Evolutionary conservation across 108 stramenopile species (phyloP).

Genomic region (Aureococcus anophagefferens): DNA sequence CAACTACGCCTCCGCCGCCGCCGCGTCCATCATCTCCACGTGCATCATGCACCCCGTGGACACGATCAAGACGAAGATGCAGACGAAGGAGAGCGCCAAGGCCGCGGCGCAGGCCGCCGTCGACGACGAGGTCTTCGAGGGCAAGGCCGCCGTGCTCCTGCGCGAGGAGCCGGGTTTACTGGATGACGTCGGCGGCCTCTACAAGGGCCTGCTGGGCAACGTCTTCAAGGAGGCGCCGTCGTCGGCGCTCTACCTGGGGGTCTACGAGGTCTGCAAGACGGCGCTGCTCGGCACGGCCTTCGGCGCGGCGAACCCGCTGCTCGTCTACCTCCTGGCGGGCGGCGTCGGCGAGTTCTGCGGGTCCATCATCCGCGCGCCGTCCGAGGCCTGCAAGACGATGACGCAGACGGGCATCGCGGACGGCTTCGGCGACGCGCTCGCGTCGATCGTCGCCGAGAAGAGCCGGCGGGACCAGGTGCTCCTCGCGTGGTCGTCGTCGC

Average conservation of each 20-base stretch:
- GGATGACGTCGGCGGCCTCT: slow-evolving; percentile 4
- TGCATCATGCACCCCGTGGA: slow-evolving; percentile 41
- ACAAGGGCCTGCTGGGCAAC: slow-evolving; percentile 18
- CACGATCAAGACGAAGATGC: slow-evolving; percentile 33
- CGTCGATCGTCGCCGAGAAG: slow-evolving; percentile 1
- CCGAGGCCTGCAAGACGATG: slow-evolving; percentile 31
- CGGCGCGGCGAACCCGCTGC: slow-evolving; percentile 6
- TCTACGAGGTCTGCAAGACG: slow-evolving; percentile 25
- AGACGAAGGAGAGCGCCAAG: slow-evolving; percentile 10
- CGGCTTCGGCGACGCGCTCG: slow-evolving; percentile 7
- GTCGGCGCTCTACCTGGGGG: slow-evolving; percentile 32
- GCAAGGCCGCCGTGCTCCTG: neutral
- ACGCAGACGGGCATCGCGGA: slow-evolving; percentile 19
- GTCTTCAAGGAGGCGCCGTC: slow-evolving; percentile 39
- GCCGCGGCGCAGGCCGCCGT: neutral
- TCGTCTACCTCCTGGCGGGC: slow-evolving; percentile 33
- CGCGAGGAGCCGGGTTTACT: neutral
- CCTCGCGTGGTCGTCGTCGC: slow-evolving; percentile 19
- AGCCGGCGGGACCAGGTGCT: slow-evolving; percentile 19
- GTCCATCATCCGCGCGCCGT: slow-evolving; percentile 28
- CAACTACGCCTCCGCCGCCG: slow-evolving; percentile 33
- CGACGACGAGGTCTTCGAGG: neutral
- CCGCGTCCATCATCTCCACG: slow-evolving; percentile 20
- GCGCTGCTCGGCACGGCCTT: slow-evolving; percentile 10
- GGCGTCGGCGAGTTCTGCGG: slow-evolving; percentile 31